Percentiles rank a stretch among this genome's conserved stretches.
Evolutionary conservation across 768 basidiomycete species (phyloP).

Genomic region (Termitomyces sp.): DNA sequence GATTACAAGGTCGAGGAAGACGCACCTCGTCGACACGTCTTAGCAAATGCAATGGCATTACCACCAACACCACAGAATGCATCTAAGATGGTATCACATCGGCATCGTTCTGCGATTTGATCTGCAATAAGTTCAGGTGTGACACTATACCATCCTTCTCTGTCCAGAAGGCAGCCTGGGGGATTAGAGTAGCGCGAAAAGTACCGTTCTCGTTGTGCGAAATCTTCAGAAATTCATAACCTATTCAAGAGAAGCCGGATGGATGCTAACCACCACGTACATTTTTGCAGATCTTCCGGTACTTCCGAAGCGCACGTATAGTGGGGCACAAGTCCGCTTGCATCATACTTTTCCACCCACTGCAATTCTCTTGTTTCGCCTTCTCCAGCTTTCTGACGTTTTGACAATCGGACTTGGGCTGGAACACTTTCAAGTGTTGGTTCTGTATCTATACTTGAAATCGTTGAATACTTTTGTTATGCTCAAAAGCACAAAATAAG

Average conservation of each 20-base stretch:
- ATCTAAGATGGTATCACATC: slow-evolving; percentile 79
- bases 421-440: too few relatives aligned
- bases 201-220: slow-evolving; percentile 73
- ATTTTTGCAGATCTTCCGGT: slow-evolving; percentile 77
- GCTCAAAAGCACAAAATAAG: slow-evolving; percentile 27
- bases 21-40: slow-evolving; percentile 91
- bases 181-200: slow-evolving; percentile 70
- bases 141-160: slow-evolving; percentile 97
- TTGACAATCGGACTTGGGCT: slow-evolving; percentile 21
- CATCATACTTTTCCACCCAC: slow-evolving; percentile 50
- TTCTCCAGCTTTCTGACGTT: slow-evolving; percentile 26
- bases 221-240: slow-evolving; percentile 50
- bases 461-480: background rate
- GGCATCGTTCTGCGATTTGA: slow-evolving; percentile 91
- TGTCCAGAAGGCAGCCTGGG: slow-evolving; percentile 80
- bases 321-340: slow-evolving; percentile 66
- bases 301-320: slow-evolving; percentile 63
- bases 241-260: background rate
- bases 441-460: background rate
- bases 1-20: slow-evolving; percentile 2
- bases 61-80: slow-evolving; percentile 98
- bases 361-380: slow-evolving; percentile 13
- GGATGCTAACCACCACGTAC: slow-evolving; percentile 38
- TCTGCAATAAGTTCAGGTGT: slow-evolving; percentile 91
- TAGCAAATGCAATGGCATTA: slow-evolving; percentile 95